Percentiles rank a stretch among this genome's conserved stretches.
Conservation (phyloP, 2,329 filamentous ascomycete genomes). For the Clarireedia sp. region DNA sequence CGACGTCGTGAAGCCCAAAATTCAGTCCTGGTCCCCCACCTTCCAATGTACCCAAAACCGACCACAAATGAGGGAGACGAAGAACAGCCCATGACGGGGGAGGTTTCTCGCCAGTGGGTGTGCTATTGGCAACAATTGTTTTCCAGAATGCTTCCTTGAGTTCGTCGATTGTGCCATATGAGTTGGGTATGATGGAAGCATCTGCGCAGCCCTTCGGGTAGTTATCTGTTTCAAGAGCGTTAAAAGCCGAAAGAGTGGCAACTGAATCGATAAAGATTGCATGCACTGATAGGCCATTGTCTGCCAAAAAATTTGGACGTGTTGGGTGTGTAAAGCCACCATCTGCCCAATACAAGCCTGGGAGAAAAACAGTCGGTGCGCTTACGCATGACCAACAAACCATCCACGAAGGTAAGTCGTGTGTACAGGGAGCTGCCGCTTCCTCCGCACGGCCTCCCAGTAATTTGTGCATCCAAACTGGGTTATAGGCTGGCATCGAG, state of each 20-base stretch:
- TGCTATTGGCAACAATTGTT: constrained; percentile 1
- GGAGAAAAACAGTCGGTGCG: constrained; percentile 1
- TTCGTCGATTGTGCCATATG: not conserved
- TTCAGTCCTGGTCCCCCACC: not conserved
- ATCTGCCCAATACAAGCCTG: not conserved
- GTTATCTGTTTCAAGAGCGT: not conserved
- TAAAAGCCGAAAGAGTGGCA: constrained; percentile 1
- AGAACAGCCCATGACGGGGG: constrained; percentile 4
- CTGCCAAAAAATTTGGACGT: not conserved
- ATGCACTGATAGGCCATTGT: not conserved
- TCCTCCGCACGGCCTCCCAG: not conserved
- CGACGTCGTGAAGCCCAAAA: not conserved
- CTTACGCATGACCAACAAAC: constrained; percentile 3
- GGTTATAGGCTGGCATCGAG: not conserved
- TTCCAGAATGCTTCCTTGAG: constrained; percentile 7
- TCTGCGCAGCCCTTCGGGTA: not conserved
- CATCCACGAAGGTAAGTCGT: constrained; percentile 1
- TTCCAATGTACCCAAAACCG: not conserved
- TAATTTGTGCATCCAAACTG: not conserved
- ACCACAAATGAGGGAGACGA: not conserved
- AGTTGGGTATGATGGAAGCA: not conserved
- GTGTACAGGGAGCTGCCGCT: not conserved
- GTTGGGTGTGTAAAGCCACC: not conserved
- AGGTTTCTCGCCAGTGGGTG: not conserved
- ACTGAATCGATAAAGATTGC: not conserved